Base-by-base conservation (phyloP, 2,329 filamentous ascomycete species). In the Exophiala spinifera region DNA sequence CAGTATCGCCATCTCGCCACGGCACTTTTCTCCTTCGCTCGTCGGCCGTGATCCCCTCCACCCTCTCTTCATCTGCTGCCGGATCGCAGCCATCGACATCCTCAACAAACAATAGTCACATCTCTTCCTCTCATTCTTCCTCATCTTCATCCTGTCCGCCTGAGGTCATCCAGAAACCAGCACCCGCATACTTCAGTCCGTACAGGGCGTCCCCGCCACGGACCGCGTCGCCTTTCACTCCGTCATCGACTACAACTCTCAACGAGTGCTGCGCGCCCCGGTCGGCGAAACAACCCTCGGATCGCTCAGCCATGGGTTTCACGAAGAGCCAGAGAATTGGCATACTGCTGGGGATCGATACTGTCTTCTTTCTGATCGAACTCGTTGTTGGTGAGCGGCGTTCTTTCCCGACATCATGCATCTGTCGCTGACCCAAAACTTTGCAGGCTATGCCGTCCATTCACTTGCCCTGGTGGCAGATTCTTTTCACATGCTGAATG, bases 401-500 rank as follows among this genome's bases (percentile, higher is more conserved):
- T 19, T 33, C 46, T 34, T 20, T n/a, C 11, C 21, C 33, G 37
- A 39, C 20, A 19, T 46, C 20, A 19, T 46, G 25, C 36, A 11
- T 34, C 40, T 7, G 23, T 14, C n/a, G 5, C 15, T 45, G 15
- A 25, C 49, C 25, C 19, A 15, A 20, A 20, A 23, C 11, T 28
- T 21, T 43, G 21, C 59, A 81, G 80, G 94, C 58, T 89, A 96
- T 77, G 77, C 86, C 60, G 90, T 95, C 57, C 87, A 91, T 68
- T 97, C 94, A 15, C 82, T 99, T 64, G 94, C 94, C 34, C 81
- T 99, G 55, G 91, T 95, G 68, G 94, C 94, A 50, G 94, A 99
- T 76, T 91, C 94, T 56, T 99, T 99, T 72, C 94, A 99, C 75
- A 99, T 99, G 94, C 79, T 99, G 57, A 99, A 99, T 77, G 94